Evolutionary conservation across 2,329 filamentous ascomycete species (phyloP).

Genomic region (Aureobasidium musti): DNA sequence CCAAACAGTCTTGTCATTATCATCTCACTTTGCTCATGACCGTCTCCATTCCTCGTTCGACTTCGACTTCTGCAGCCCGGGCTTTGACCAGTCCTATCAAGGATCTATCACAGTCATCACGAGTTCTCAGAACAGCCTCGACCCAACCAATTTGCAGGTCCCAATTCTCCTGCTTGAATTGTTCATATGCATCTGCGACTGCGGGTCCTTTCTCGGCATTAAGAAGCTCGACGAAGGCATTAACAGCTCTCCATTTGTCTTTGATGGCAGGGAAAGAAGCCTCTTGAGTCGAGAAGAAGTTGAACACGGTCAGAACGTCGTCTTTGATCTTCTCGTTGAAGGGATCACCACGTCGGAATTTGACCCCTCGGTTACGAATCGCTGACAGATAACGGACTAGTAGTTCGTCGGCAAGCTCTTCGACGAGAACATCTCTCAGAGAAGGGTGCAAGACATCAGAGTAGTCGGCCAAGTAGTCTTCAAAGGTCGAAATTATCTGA

Average conservation of each 20-base stretch:
- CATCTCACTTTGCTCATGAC: slow-evolving; percentile 92
- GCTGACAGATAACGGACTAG: slow-evolving; percentile 80
- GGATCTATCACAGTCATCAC: slow-evolving; percentile 90
- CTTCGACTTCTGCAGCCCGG: slow-evolving; percentile 79
- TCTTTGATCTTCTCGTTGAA: slow-evolving; percentile 93
- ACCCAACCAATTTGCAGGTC: slow-evolving; percentile 95
- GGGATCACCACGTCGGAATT: slow-evolving; percentile 82
- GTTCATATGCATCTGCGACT: slow-evolving; percentile 75
- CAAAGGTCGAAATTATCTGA: slow-evolving; percentile 90
- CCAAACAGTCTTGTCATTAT: slow-evolving; percentile 27
- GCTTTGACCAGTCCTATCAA: slow-evolving; percentile 89
- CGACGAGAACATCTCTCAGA: slow-evolving; percentile 85
- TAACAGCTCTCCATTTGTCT: slow-evolving; percentile 87
- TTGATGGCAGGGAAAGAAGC: slow-evolving; percentile 77
- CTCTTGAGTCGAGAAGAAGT: slow-evolving; percentile 75
- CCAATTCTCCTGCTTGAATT: slow-evolving; percentile 86
- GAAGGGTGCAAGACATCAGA: slow-evolving; percentile 79
- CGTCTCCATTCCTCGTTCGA: slow-evolving; percentile 80
- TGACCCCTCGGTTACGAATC: slow-evolving; percentile 80
- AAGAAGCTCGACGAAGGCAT: slow-evolving; percentile 79
- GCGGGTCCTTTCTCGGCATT: slow-evolving; percentile 69
- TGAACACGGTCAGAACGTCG: slow-evolving; percentile 86
- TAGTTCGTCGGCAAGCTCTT: slow-evolving; percentile 90
- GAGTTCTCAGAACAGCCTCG: slow-evolving; percentile 78
- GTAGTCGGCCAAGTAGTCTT: slow-evolving; percentile 91